Evolutionary conservation across 139 green algal genomes (phyloP), one percentile per base, ranked within the genome.

Genomic region (Tetradesmus obliquus): DNA sequence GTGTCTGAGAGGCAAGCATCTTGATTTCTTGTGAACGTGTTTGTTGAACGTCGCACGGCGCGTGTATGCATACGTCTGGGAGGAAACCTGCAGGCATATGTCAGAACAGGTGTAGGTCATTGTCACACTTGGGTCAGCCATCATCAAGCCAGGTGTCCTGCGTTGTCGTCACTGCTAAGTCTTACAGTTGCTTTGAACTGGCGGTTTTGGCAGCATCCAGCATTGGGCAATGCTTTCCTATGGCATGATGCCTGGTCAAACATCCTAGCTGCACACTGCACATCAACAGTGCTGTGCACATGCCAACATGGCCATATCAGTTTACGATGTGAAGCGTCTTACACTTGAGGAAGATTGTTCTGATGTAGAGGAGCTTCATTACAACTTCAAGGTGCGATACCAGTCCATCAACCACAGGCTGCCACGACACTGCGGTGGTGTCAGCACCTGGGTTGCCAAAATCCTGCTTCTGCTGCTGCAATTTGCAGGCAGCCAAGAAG

Each of bases 271-370:
- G 66, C 4, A 17, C 66, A 7, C 17, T 76, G 17, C 66, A 24
- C 66, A 45, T 45, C 32, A 45, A 45, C 66, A 76, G 66, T 13
- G 66, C 66, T 76, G 8, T 19, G n/a, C 13, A 12, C 15, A 76
- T 76, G 66, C 66, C 66, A 24, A n/a, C 5, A 87, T 87, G 82
- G 82, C 82, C 6, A 72, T 87, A 53, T 32, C 82, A 87, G 7
- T 20, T 24, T 87, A 55, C 53, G 82, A 87, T 51, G 20, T 87
- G 45, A 76, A 13, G 66, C 15, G 66, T n/a, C 66, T 76, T 24
- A 76, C 66, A 76, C 17, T 76, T n/a, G 66, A 76, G 12, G 66
- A 76, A 9, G 66, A 76, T 24, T 24, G 17, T 76, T 6, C 20
- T 60, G 57, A 88, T 9, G 22, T 2, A 10, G 13, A 79, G 17